Evolutionary conservation across 208 protist genomes (phyloP), one percentile per base, ranked within the genome.

Genomic region (Leishmania arabica): DNA sequence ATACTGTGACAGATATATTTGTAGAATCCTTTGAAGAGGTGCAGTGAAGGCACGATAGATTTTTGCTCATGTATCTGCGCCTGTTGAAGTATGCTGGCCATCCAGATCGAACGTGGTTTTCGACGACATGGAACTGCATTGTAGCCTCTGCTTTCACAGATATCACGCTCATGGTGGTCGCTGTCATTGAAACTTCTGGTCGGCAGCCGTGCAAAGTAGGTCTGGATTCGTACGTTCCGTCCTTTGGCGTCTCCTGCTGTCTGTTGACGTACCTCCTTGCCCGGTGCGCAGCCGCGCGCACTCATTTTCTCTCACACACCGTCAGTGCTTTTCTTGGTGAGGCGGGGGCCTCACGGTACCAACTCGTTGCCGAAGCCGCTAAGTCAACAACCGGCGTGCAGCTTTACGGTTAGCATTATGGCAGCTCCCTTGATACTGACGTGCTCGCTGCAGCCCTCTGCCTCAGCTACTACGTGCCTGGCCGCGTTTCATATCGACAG

Each of bases 391-490:
- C 82, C 94, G 2, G 89, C 90, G n/a, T 86, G 82, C 65, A 84
- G 85, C 19, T 93, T 95, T 72, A 87, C 86, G 0, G 92, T 95
- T 24, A 66, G 85, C 11, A 85, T 93, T 42, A 60, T 94, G 69
- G 88, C 90, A 19, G 72, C 81, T 34, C 64, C 89, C 34, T 90
- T 90, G 85, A 86, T 88, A 74, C 45, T 95, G 64, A 89, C 87
- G 31, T 79, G 86, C 47, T 80, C 86, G 17, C 82, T 95, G 76
- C 88, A 95, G 77, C 90, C 92, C 6, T 94, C 92, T 7, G 90
- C 89, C 27, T 91, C 92, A 3, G 90, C 90, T 45, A 94, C 90
- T 19, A 89, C 88, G n/a, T 93, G 91, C 64, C 78, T 94, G 21
- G 92, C 89, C 27, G 89, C 81, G 1, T 89, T 94, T 70, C 89